Evolutionary conservation across 768 basidiomycete genomes (phyloP).

Genomic region (Infundibulicybe gibba): DNA sequence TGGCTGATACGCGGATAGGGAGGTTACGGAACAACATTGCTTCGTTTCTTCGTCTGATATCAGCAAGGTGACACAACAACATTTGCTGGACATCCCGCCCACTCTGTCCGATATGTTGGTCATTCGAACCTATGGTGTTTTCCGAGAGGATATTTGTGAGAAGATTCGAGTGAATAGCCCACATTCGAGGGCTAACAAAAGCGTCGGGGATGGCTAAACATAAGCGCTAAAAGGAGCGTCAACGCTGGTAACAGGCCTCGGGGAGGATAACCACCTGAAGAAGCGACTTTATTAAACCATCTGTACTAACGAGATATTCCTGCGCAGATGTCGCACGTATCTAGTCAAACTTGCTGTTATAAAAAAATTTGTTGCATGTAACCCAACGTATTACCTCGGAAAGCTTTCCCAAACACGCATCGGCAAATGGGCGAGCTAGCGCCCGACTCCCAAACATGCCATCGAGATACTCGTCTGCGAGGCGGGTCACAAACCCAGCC

Average conservation of each 20-base stretch:
- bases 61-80: conserved; percentile 58
- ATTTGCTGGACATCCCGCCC: conserved; percentile 40
- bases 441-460: conserved; percentile 67
- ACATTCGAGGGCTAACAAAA: conserved; percentile 69
- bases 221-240: conserved; percentile 43
- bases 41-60: conserved; percentile 75
- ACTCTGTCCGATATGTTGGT: conserved; percentile 33
- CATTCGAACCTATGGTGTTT: conserved; percentile 25
- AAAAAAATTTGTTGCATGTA: not conserved
- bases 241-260: not conserved
- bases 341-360: conserved; percentile 24
- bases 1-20: conserved; percentile 56
- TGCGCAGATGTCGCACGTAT: conserved; percentile 51
- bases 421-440: conserved; percentile 63
- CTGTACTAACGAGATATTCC: conserved; percentile 52
- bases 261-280: conserved; percentile 49
- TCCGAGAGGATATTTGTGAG: conserved; percentile 46
- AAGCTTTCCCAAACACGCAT: conserved; percentile 66
- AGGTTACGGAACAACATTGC: conserved; percentile 72
- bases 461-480: conserved; percentile 79
- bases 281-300: conserved; percentile 48
- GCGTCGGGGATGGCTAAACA: conserved; percentile 73
- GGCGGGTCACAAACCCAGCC: conserved; percentile 66
- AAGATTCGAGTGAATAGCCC: conserved; percentile 49
- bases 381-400: conserved; percentile 45